Evolutionary conservation across 2,329 filamentous ascomycete genomes (phyloP), one percentile per base, ranked within the genome.

Genomic region (Colletotrichum sp.): DNA sequence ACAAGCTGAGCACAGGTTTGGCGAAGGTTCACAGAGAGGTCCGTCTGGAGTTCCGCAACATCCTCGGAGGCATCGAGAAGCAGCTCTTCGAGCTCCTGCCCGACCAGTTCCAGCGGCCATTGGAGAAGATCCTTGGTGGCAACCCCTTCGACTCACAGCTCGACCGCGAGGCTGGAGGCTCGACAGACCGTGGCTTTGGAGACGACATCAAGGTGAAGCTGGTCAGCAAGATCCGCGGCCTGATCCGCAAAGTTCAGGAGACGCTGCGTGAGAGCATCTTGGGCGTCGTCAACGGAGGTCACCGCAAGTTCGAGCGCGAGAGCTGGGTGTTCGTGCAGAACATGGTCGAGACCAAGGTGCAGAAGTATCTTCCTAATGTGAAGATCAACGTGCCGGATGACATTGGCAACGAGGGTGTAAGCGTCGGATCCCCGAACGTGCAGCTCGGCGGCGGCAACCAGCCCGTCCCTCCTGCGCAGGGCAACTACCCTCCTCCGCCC

Each of bases 271-370:
- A 87, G 81, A 84, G 85, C 69, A 87, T 88, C 52, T 77, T 88
- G 8, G 85, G 82, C 0, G 82, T 88, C 1, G 87, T 88, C 24
- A 88, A 87, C 71, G 87, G 87, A 8, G 87, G 87, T 0, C 87
- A 88, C 66, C 86, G 87, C 80, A 87, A 86, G 81, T 87, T 88
- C 69, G 87, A 88, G 82, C 82, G 82, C 21, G 79, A 86, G 78
- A 88, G 85, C 75, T 88, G 87, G 87, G 79, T 87, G 8, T 88
- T 87, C 77, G 87, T 88, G 72, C 87, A 88, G 78, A 83, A 81
- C 13, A 87, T 85, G 72, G 86, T 88, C 21, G 85, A 88, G 81
- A 78, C 83, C 59, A 88, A 88, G 82, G 86, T 88, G 59, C 86
- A 87, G 76, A 85, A 81, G 79, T 88, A 87, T 76, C 80, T 88